A percentile compares a stretch with the other conserved stretches of the same genome.
phyloP scores from a whole-genome alignment of 108 stramenopile genomes.

The Cyclotella cryptica region DNA sequence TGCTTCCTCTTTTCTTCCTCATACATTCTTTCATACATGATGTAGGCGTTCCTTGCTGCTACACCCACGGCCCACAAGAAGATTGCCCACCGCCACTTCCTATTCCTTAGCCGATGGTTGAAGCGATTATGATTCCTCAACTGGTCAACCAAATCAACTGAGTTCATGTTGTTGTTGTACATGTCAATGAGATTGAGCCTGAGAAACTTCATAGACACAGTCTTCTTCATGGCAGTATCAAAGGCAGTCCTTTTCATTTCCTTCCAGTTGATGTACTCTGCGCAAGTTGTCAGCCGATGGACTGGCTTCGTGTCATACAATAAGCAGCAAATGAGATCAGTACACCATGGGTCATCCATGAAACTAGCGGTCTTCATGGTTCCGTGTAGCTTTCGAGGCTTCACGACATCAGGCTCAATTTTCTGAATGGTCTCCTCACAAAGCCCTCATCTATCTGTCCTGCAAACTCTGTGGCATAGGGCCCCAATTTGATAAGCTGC shows the following conservation, averaged over 20 bases:
- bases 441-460: slow-evolving; percentile 12
- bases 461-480: no score
- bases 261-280: slow-evolving; percentile 34
- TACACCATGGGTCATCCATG: neutral
- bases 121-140: slow-evolving; percentile 34
- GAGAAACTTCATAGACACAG: slow-evolving; percentile 6
- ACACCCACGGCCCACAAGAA: slow-evolving; percentile 42
- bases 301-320: slow-evolving; percentile 55
- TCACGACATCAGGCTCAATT: slow-evolving; percentile 7
- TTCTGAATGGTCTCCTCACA: neutral
- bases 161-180: slow-evolving; percentile 51
- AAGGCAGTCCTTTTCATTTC: slow-evolving; percentile 38
- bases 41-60: slow-evolving; percentile 17
- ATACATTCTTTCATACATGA: slow-evolving; percentile 10
- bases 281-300: slow-evolving; percentile 35
- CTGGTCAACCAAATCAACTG: slow-evolving; percentile 52
- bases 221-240: no score
- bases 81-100: slow-evolving; percentile 62
- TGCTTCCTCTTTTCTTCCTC: slow-evolving; percentile 16
- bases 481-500: no score
- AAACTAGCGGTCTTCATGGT: slow-evolving; percentile 19
- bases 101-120: slow-evolving; percentile 35
- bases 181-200: slow-evolving; percentile 29
- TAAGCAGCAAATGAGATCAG: slow-evolving; percentile 25
- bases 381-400: no score